A percentile compares a stretch with the other conserved stretches of the same genome.
These are phyloP conservation scores for Noccaea caerulescens DNA, from an alignment of 345 rosid species.

Conservation along the genomic window DNA sequence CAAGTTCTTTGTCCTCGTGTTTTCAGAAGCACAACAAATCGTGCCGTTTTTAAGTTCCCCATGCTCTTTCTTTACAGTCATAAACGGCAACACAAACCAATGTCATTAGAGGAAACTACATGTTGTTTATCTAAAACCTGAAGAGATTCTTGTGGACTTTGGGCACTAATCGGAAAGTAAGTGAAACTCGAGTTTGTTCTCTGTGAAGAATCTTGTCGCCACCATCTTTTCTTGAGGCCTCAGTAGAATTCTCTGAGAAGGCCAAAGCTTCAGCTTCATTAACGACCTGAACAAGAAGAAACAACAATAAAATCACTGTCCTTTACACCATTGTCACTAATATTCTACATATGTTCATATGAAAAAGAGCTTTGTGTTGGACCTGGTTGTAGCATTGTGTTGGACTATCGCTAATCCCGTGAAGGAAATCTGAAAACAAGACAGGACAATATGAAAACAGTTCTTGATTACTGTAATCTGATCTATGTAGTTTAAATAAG, in stretches of 20 bases:
- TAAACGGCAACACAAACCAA: conserved; percentile 8
- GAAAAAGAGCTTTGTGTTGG: conserved; percentile 14
- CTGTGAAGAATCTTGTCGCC: conserved; percentile 50
- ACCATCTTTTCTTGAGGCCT: conserved; percentile 38
- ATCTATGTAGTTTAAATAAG: neutral
- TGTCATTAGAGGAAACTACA: neutral
- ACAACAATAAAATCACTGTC: conserved; percentile 6
- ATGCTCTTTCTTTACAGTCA: neutral
- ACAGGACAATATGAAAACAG: neutral
- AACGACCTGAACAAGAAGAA: conserved; percentile 28
- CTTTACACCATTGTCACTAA: conserved; percentile 1
- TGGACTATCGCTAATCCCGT: conserved; percentile 68
- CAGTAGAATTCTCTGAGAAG: conserved; percentile 34
- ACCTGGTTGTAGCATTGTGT: conserved; percentile 60
- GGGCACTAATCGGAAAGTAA: conserved; percentile 72
- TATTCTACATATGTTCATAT: neutral
- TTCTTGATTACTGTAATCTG: neutral
- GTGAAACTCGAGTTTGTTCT: conserved; percentile 58
- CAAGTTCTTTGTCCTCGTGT: conserved; percentile 17
- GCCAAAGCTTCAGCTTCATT: conserved; percentile 56
- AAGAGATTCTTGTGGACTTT: conserved; percentile 81
- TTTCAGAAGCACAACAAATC: neutral
- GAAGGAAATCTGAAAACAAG: conserved; percentile 67
- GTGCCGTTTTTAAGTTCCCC: neutral
- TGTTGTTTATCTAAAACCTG: conserved; percentile 50